These are phyloP conservation scores for Aciculosporium take DNA, from an alignment of 2,329 filamentous ascomycete species.

Conservation along the genomic window DNA sequence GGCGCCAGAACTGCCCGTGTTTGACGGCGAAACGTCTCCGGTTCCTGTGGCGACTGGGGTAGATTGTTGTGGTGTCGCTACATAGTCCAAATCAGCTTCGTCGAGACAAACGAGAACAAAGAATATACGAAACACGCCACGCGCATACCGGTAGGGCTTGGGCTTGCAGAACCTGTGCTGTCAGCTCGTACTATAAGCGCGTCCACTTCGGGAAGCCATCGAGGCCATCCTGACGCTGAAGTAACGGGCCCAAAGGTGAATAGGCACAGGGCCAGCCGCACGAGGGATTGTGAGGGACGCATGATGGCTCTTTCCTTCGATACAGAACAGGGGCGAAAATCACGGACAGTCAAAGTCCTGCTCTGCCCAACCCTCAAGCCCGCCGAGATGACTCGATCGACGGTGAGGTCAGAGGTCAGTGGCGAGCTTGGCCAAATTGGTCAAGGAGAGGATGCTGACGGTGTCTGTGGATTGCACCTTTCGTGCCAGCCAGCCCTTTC, in stretches of 20 bases:
- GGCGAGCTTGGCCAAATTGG: too few species aligned
- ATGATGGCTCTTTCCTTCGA: conserved; percentile 16
- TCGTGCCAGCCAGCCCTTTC: too few species aligned
- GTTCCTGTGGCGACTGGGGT: conserved; percentile 8
- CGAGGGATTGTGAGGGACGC: conserved; percentile 33
- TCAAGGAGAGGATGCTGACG: too few species aligned
- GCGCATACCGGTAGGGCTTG: conserved; percentile 8
- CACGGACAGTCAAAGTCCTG: not conserved
- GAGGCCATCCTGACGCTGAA: conserved; percentile 41
- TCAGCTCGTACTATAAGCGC: conserved; percentile 37
- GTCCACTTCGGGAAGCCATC: conserved; percentile 39
- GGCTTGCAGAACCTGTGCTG: conserved; percentile 10
- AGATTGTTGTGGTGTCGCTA: conserved; percentile 1
- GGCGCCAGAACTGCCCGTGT: conserved; percentile 8
- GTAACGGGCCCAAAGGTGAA: conserved; percentile 34
- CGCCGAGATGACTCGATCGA: not conserved
- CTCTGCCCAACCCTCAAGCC: not conserved
- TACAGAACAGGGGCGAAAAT: not conserved
- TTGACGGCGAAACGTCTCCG: not conserved
- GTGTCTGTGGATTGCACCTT: too few species aligned
- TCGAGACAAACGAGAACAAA: not conserved
- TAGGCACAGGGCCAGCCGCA: conserved; percentile 36
- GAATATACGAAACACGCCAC: not conserved
- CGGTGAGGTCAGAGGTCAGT: not conserved
- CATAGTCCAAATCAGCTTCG: not conserved